Evolutionary conservation across 768 basidiomycete species (phyloP), one percentile per base, ranked within the genome.

Genomic region (Mycena sanguinolenta): DNA sequence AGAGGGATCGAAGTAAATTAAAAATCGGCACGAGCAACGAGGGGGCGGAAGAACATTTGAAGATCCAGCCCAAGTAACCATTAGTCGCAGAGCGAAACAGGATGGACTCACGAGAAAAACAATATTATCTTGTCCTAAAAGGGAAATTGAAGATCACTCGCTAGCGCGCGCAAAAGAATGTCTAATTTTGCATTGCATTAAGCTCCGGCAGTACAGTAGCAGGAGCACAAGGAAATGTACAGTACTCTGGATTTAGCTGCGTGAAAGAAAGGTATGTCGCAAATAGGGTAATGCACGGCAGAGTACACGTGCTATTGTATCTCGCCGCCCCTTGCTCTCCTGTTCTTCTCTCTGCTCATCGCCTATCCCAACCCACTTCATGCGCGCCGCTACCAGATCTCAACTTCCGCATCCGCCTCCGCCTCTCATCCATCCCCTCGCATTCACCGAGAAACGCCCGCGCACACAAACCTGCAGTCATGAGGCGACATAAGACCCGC

Each of bases 321-420:
- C 49, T 50, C 49, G 49, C 49, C n/a, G 49, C 23, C 49, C 49
- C 42, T 50, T 50, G n/a, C 23, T 50, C 49, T 50, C 49, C 23
- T 50, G n/a, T n/a, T 50, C 49, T 23, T 50, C 14, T 25, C 49
- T 50, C 49, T 50, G 49, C 49, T 50, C 49, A 25, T 23, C 49
- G 49, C 49, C 49, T 14, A 50, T 50, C 49, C 23, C 49, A 50
- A 21, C 23, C 6, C 49, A 7, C 23, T 21, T 50, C 19, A 23
- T 50, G n/a, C 8, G 25, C 23, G 49, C 49, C 23, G 49, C 49
- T 21, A 50, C 49, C 23, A 50, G 49, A 50, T 1, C 23, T 50
- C 49, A 5, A 50, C 6, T 1, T 50, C 23, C 25, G n/a, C n/a
- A n/a, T n/a, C n/a, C n/a, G n/a, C 25, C 49, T 50, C 49, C 49